These are phyloP conservation scores for Pseudevernia furfuracea DNA, from an alignment of 495 filamentous ascomycete species.

Conservation along the genomic window DNA sequence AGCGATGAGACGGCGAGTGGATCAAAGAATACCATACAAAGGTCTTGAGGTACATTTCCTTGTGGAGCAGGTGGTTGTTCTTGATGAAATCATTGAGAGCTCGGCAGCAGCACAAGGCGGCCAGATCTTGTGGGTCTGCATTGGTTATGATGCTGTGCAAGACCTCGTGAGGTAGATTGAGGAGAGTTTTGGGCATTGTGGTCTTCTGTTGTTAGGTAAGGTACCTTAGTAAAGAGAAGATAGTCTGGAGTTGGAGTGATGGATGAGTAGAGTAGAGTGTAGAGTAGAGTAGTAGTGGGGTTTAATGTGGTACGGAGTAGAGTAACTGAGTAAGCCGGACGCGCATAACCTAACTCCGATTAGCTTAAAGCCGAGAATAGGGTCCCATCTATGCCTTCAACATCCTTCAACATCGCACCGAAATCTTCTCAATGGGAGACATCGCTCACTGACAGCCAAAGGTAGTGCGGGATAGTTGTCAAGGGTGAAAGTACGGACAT, in stretches of 20 bases:
- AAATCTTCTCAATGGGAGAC: too few species aligned
- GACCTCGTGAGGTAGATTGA: constrained; percentile 46
- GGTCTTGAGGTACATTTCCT: constrained; percentile 42
- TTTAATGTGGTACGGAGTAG: too few species aligned
- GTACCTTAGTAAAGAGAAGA: neutral
- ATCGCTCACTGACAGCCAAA: too few species aligned
- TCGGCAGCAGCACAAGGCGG: constrained; percentile 41
- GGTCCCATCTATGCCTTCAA: too few species aligned
- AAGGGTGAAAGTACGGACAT: too few species aligned
- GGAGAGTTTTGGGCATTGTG: neutral
- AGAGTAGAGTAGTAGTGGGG: too few species aligned
- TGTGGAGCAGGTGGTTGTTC: constrained; percentile 45
- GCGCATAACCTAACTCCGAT: too few species aligned
- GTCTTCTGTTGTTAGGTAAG: neutral
- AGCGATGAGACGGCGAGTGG: neutral
- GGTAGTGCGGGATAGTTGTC: too few species aligned
- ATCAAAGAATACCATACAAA: constrained; percentile 32
- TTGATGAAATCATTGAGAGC: constrained; percentile 40
- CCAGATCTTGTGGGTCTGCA: constrained; percentile 47
- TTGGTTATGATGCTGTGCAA: constrained; percentile 47
- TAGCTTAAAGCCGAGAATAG: too few species aligned
- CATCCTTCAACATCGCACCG: too few species aligned
- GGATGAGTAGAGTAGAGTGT: too few species aligned
- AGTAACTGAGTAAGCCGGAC: too few species aligned
- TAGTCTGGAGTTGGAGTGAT: neutral